Base-by-base conservation (phyloP, 2,329 filamentous ascomycete genomes). In the Bipolaris cookei region DNA sequence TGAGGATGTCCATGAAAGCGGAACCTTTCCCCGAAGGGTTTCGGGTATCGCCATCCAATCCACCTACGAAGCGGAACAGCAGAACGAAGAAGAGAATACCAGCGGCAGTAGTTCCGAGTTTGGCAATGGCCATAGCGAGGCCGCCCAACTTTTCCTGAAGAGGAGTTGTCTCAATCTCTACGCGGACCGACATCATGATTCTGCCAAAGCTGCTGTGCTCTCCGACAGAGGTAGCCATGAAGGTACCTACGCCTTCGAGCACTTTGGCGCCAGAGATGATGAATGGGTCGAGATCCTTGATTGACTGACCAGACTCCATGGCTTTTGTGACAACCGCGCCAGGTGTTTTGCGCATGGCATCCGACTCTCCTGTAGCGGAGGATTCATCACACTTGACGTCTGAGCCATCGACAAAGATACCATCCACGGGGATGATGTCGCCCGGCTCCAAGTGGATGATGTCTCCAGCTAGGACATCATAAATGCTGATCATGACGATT, bases 311-410 rank as follows among this genome's bases (percentile, higher is more conserved):
- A 7, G 81, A 79, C 46, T 83, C 77, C 25, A 89, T 79, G 3
- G 80, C 78, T 37, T 82, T 77, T 77, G 83, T 86, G 35, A 86
- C 86, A 58, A 86, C 83, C 16, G 86, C 80, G 11, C 83, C 87
- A 4, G 79, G 73, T 0, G 82, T 85, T 76, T 91, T 91, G 71
- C 85, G 86, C 70, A 90, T 83, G 32, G 87, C 83, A 67, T 91
- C 88, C 0, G 88, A 90, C 71, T 91, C 88, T 62, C 89, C 89
- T 3, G 88, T 91, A 1, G 87, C 86, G 8, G 88, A 90, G 1
- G 88, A 90, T 69, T 91, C 89, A 64, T 91, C 88, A 65, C 88
- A 91, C 72, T 87, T 86, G 51, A 90, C 75, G 45, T 84, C 84
- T 61, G 88, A 83, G 5, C 87, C 87, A 10, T 83, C 80, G 55